Conservation (phyloP, 768 basidiomycete species). For the Calocybe cyanea region DNA sequence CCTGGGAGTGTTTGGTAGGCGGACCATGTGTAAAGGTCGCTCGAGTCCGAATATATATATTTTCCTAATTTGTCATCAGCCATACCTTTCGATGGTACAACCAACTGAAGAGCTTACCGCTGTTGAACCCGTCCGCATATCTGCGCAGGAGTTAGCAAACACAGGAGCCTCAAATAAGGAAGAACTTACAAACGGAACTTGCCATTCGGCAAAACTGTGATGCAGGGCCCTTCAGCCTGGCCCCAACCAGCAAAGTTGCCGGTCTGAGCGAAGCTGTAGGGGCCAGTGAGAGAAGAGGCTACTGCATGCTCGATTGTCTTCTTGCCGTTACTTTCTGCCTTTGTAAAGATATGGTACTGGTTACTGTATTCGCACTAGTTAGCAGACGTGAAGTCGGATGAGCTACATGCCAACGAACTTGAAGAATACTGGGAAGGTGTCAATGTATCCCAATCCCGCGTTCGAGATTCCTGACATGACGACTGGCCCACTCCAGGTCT, state of each 20-base stretch:
- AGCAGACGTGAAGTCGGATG: background rate
- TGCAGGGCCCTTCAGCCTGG: constrained; percentile 28
- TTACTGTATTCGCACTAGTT: constrained; percentile 16
- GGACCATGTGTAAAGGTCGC: constrained; percentile 29
- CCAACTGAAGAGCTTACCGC: constrained; percentile 12
- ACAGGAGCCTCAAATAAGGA: background rate
- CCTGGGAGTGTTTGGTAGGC: constrained; percentile 24
- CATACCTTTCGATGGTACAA: background rate
- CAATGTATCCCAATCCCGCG: constrained; percentile 30
- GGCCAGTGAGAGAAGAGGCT: constrained; percentile 28
- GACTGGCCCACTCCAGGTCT: constrained; percentile 25
- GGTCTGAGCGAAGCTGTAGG: constrained; percentile 29
- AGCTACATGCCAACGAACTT: constrained; percentile 19
- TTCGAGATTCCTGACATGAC: constrained; percentile 33
- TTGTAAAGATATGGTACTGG: constrained; percentile 31
- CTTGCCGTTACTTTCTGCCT: constrained; percentile 29
- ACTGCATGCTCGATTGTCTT: constrained; percentile 30
- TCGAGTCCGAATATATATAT: constrained; percentile 33
- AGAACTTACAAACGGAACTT: constrained; percentile 27
- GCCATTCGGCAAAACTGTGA: constrained; percentile 28
- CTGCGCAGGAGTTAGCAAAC: constrained; percentile 9
- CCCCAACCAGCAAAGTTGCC: constrained; percentile 34
- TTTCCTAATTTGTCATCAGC: constrained; percentile 20
- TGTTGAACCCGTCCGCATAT: constrained; percentile 29
- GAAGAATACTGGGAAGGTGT: constrained; percentile 31